These are phyloP conservation scores for Eucalyptus rudis DNA, from an alignment of 345 rosid genomes.

Conservation along the genomic window DNA sequence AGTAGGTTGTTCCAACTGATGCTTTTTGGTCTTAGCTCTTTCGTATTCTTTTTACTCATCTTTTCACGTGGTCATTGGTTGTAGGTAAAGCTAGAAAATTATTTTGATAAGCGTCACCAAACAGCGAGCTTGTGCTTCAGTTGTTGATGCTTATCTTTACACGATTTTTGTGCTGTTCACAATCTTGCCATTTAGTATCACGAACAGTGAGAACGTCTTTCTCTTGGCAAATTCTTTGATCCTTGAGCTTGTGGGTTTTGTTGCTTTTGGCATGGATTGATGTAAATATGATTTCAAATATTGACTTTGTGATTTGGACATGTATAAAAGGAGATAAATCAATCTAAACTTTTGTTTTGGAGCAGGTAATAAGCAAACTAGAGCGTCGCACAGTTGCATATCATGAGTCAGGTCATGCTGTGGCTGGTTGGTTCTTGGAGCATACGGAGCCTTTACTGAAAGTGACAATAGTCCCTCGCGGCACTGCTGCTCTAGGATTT, in stretches of 20 bases:
- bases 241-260: background rate
- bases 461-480: conserved; percentile 96
- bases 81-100: background rate
- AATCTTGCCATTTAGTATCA: background rate
- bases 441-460: conserved; percentile 95
- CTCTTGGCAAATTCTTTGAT: background rate
- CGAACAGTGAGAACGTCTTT: background rate
- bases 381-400: conserved; percentile 90
- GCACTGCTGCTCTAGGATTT: conserved; percentile 93
- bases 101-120: background rate
- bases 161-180: background rate
- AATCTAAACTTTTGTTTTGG: background rate
- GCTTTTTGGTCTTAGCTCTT: background rate
- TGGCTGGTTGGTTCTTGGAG: conserved; percentile 92
- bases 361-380: conserved; percentile 81
- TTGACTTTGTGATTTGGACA: background rate
- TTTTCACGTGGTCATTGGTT: background rate
- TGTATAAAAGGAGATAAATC: background rate
- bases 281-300: background rate
- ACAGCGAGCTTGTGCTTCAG: background rate
- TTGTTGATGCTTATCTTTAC: background rate
- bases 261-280: background rate
- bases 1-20: background rate
- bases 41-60: background rate
- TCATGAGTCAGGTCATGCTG: conserved; percentile 97